These are phyloP conservation scores for Botrytis byssoidea DNA, from an alignment of 2,329 filamentous ascomycete genomes.

Conservation along the genomic window DNA sequence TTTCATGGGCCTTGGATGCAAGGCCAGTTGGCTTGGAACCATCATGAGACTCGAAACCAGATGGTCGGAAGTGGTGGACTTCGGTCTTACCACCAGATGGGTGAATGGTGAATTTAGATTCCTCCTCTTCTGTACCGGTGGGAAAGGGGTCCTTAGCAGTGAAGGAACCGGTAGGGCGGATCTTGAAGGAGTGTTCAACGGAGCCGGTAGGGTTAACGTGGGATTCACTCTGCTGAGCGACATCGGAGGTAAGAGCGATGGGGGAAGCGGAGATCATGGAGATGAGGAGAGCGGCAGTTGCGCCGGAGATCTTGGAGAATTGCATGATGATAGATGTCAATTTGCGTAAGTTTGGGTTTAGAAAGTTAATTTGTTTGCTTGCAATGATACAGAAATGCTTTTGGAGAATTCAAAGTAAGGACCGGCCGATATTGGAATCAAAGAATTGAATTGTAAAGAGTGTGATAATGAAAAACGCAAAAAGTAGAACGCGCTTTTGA, in stretches of 20 bases:
- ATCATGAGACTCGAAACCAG: not conserved
- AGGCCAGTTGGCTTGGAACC: not conserved
- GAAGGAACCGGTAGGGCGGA: not conserved
- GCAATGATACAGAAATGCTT: not conserved
- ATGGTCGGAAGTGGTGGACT: not conserved
- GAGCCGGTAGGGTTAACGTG: not conserved
- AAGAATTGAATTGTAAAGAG: not conserved
- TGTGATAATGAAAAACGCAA: not conserved
- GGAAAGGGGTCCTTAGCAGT: not conserved
- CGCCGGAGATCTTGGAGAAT: constrained; percentile 11
- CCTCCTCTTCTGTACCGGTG: not conserved
- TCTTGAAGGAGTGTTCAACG: not conserved
- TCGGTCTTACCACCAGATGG: not conserved
- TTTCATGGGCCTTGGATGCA: not conserved
- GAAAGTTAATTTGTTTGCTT: not conserved
- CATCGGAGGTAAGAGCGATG: not conserved
- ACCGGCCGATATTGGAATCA: not conserved
- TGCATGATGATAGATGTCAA: not conserved
- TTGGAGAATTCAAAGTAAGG: not conserved
- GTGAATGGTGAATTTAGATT: not conserved
- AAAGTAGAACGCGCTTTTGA: not conserved
- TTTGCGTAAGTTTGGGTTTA: not conserved
- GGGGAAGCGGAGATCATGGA: constrained; percentile 15
- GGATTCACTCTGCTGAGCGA: not conserved
- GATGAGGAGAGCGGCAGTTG: constrained; percentile 9